These are phyloP conservation scores for Metarhizium robertsii DNA, from an alignment of 2,329 filamentous ascomycete genomes.

Conservation along the genomic window DNA sequence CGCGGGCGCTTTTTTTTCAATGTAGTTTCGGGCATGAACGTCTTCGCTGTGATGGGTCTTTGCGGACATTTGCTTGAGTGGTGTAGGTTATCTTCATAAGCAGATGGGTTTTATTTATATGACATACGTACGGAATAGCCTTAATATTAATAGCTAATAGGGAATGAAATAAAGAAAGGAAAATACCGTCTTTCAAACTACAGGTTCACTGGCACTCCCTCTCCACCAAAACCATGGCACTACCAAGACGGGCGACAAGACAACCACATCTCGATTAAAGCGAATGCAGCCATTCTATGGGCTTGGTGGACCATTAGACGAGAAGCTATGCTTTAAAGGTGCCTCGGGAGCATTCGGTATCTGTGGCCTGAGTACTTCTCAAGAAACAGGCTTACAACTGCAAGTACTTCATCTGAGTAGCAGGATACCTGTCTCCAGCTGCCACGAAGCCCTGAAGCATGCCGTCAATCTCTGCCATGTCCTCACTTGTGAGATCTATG, in stretches of 20 bases:
- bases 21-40: background rate
- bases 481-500: too few species aligned
- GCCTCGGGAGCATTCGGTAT: too few species aligned
- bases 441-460: slow-evolving; percentile 9
- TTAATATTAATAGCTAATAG: background rate
- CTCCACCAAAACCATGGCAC: background rate
- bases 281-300: too few species aligned
- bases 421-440: slow-evolving; percentile 39
- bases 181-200: too few species aligned
- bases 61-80: background rate
- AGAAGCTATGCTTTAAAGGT: too few species aligned
- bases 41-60: background rate
- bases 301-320: too few species aligned
- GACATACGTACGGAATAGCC: background rate
- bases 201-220: too few species aligned
- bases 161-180: too few species aligned
- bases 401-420: background rate
- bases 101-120: background rate
- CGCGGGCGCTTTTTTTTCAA: background rate
- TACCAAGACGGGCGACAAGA: background rate
- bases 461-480: too few species aligned
- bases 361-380: too few species aligned
- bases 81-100: too few species aligned
- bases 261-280: too few species aligned
- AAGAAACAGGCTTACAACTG: background rate